A percentile compares a stretch with the other conserved stretches of the same genome.
These are phyloP conservation scores for Tulasnella sp. DNA, from an alignment of 768 basidiomycete genomes.

Conservation along the genomic window DNA sequence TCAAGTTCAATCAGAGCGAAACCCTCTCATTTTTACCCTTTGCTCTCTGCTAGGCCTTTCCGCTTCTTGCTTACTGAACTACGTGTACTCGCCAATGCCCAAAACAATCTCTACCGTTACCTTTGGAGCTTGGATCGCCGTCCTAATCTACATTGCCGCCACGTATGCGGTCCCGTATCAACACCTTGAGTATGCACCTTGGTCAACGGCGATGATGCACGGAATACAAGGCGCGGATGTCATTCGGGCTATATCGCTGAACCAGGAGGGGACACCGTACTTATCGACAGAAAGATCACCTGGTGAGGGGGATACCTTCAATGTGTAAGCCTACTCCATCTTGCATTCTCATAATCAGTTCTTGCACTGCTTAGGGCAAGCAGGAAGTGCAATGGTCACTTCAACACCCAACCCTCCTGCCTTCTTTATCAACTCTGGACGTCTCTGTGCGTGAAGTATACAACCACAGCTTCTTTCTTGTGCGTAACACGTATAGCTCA, in stretches of 20 bases:
- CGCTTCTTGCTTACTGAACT: too few relatives aligned
- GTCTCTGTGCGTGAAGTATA: too few relatives aligned
- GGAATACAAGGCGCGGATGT: slow-evolving; percentile 6
- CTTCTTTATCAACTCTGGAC: slow-evolving; percentile 43
- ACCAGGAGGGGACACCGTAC: slow-evolving; percentile 18
- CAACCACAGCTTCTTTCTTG: too few relatives aligned
- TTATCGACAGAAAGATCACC: slow-evolving; percentile 25
- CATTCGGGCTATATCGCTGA: not conserved
- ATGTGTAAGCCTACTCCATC: not conserved
- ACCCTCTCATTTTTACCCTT: not conserved
- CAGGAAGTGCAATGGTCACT: slow-evolving; percentile 39
- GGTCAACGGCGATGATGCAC: not conserved
- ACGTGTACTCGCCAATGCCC: not conserved
- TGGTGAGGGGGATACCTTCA: slow-evolving; percentile 30
- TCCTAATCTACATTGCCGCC: not conserved
- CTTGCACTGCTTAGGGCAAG: slow-evolving; percentile 28
- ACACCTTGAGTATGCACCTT: slow-evolving; percentile 1
- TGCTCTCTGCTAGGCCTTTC: not conserved
- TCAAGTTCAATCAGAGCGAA: too few relatives aligned
- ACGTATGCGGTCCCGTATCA: not conserved
- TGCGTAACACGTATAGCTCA: too few relatives aligned
- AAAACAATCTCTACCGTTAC: not conserved
- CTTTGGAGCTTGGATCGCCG: not conserved
- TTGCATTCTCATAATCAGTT: not conserved
- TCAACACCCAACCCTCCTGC: slow-evolving; percentile 31